Evolutionary conservation across 306 rosid species (phyloP).

Genomic region (Datisca glomerata): DNA sequence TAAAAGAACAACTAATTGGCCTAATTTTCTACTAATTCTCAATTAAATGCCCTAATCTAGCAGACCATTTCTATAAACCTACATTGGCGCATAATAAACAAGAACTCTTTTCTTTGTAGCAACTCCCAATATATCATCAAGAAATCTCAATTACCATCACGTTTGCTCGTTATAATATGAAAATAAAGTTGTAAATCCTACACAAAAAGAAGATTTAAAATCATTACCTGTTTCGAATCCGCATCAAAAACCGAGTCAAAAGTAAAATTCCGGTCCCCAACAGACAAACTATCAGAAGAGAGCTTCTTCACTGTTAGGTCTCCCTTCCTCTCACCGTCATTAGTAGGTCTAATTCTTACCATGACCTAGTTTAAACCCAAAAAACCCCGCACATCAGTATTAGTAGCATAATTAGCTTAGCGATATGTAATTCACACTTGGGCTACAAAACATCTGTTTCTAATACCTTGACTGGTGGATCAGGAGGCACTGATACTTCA

Average conservation of each 20-base stretch:
- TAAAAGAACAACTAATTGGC: not conserved
- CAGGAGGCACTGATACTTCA: conserved; percentile 9
- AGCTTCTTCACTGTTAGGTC: conserved; percentile 47
- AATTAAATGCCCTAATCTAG: too few species aligned
- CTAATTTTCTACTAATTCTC: too few species aligned
- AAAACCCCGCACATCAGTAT: too few species aligned
- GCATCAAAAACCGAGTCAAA: conserved; percentile 74
- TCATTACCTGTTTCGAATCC: conserved; percentile 49
- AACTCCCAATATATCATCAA: too few species aligned
- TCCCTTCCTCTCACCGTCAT: conserved; percentile 25
- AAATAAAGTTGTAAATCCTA: not conserved
- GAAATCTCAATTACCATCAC: too few species aligned
- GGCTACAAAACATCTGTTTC: not conserved
- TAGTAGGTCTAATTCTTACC: conserved; percentile 62
- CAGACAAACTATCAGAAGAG: conserved; percentile 44
- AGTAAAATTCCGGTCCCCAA: conserved; percentile 44
- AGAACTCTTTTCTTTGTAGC: too few species aligned
- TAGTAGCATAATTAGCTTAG: too few species aligned
- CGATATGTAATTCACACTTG: too few species aligned
- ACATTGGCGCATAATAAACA: too few species aligned
- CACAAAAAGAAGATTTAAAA: not conserved
- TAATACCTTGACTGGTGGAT: conserved; percentile 22
- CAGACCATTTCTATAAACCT: too few species aligned
- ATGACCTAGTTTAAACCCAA: conserved; percentile 57
- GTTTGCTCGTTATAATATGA: not conserved